Base-by-base conservation (phyloP, 2,329 filamentous ascomycete species). In the Fusarium clavum region DNA sequence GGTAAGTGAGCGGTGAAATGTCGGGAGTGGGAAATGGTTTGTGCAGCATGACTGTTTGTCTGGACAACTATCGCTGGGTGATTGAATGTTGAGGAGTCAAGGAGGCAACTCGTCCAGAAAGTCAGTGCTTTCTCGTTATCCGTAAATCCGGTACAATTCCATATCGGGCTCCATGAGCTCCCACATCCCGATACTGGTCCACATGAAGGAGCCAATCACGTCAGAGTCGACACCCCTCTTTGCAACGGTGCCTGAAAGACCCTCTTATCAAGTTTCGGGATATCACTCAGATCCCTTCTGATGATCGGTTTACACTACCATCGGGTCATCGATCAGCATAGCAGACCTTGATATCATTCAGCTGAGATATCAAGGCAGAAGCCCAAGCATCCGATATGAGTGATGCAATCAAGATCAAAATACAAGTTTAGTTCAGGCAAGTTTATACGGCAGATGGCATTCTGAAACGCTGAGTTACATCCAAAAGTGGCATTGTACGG, bases 41-140 rank as follows among this genome's bases (percentile, higher is more conserved):
- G 34, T n/a, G 34, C 34, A 38, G 9, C 18, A 38, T 11, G 18
- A 11, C n/a, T 8, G 5, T 18, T 38, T 11, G 34, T n/a, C 34
- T 6, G 10, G 5, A 6, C 34, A 12, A 10, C 9, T 3, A n/a
- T 38, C 18, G 34, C 5, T n/a, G 3, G 5, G 1, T 3, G 16
- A 38, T 38, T 11, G 16, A 11, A n/a, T 5, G 9, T 11, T 12
- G 2, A 30, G 12, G 29, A 13, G 12, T n/a, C 7, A 18, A 6
- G 4, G 5, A 38, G 9, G 34, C 34, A 38, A 8, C 32, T 34
- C 5, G 5, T 6, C 11, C 18, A 38, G 3, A n/a, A 38, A 38
- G 34, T 6, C 34, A 12, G 10, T 4, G 34, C 9, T 7, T 12
- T 0, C 11, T 1, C 18, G 3, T 11, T 38, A 4, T 11, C 34